Base-by-base conservation (phyloP, 305 asterid species). In the Plantago rigida region DNA sequence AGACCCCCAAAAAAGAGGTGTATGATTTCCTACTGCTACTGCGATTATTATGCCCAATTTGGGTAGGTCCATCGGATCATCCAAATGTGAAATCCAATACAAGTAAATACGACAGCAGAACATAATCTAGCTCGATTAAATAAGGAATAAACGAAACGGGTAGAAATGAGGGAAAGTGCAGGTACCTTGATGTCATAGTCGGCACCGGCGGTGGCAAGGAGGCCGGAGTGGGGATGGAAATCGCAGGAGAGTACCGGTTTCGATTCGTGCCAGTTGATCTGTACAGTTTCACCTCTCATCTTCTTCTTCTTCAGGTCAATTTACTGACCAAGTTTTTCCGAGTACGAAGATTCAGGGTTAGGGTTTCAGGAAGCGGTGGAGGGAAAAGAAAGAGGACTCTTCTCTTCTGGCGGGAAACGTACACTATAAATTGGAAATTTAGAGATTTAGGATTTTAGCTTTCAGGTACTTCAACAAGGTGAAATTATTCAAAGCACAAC, bases 211-310 rank as follows among this genome's bases (percentile, higher is more conserved):
- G 99, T 93, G 62, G 95, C 97, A 11, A 93, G 84, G 65, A 87
- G 69, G 36, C 82, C 84, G 48, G 94, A 79, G 57, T 62, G 22
- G 5, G 93, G 92, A 69, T 93, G 95, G 67, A 93, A 87, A 81
- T 93, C 96, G 66, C 93, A 84, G 83, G 95, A 74, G 69, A 93
- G 83, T 14, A 93, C 96, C 57, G 99, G 97, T 75, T 83, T 87
- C n/a, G 85, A 75, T 59, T 81, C 95, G 79, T 93, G 99, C 99
- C 99, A 93, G 67, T 87, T 85, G 71, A 93, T 89, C 83, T 93
- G 99, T 51, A 82, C 76, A 1, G 97, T 82, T 59, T 97, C 99
- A 28, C 97, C 99, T 67, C 72, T 89, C 99, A 93, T 86, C 57
- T 64, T 34, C 54, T 49, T 12, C 13, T 17, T 51, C 26, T 47